These are phyloP conservation scores for Botrytis cinerea DNA, from an alignment of 2,329 filamentous ascomycete genomes.

Conservation along the genomic window DNA sequence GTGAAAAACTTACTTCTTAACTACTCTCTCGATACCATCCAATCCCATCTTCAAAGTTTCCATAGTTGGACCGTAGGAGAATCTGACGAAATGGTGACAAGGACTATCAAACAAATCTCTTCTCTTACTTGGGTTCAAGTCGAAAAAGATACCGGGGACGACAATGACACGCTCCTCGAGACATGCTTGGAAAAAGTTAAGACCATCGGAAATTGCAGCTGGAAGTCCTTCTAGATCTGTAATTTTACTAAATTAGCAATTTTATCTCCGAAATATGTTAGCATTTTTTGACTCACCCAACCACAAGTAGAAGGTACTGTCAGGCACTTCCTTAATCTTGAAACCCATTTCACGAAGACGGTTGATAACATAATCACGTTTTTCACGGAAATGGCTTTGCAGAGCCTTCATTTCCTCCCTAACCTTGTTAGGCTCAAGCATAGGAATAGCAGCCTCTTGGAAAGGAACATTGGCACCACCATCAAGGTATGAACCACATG, in stretches of 20 bases:
- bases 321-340: slow-evolving; percentile 77
- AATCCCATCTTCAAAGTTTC: slow-evolving; percentile 75
- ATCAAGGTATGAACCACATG: slow-evolving; percentile 90
- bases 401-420: slow-evolving; percentile 84
- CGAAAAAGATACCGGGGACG: slow-evolving; percentile 97
- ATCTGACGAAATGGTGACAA: slow-evolving; percentile 87
- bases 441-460: slow-evolving; percentile 87
- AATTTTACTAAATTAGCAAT: background rate
- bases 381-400: slow-evolving; percentile 84
- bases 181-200: slow-evolving; percentile 97
- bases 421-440: slow-evolving; percentile 86
- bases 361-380: slow-evolving; percentile 86
- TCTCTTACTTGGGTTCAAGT: slow-evolving; percentile 86
- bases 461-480: slow-evolving; percentile 94
- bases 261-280: background rate
- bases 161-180: slow-evolving; percentile 94
- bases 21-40: slow-evolving; percentile 80
- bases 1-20: slow-evolving; percentile 59
- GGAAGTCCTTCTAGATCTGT: slow-evolving; percentile 66
- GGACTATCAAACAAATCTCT: slow-evolving; percentile 92
- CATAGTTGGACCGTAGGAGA: slow-evolving; percentile 83
- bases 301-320: slow-evolving; percentile 95
- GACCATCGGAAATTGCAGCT: slow-evolving; percentile 80
- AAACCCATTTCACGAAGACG: slow-evolving; percentile 86
- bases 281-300: slow-evolving; percentile 41